Evolutionary conservation across 2,329 filamentous ascomycete genomes (phyloP), one percentile per base, ranked within the genome.

Genomic region (Phoma sp.): DNA sequence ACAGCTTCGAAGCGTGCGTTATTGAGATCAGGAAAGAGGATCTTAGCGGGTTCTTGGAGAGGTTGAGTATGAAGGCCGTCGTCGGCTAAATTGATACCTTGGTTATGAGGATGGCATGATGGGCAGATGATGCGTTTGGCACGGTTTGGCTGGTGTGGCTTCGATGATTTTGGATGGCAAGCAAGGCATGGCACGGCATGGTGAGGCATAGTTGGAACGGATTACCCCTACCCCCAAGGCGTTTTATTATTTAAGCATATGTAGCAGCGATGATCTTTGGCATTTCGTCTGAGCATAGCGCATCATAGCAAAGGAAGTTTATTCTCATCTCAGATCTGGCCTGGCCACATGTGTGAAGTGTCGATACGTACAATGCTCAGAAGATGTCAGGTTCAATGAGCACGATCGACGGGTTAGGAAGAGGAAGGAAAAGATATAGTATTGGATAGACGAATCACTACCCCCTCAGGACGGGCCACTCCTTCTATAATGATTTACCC

Each of bases 11-110:
- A 76, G 91, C 96, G 74, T 96, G 92, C 68, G 95, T 98, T 7
- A 93, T 98, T 39, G 95, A 99, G 74, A 93, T 99, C n/a, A 88
- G 88, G 77, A 97, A 96, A 79, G 95, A 98, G 72, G 95, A 98
- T 76, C 78, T 99, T 23, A 86, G 87, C 14, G 91, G 89, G 0
- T 99, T 99, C 74, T 80, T 99, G 62, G 95, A 99, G 78, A 88
- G 89, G 50, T 76, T 99, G 71, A 97, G 93, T 76, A 88, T 92
- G 84, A 96, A 96, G 83, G 87, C 87, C 51, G 92, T 98, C 15
- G 89, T 87, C 50, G 85, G 84, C 18, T 74, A 59, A 34, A 11
- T 23, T 18, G 10, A 2, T 7, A 5, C 7, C 3, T 14, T 11
- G 43, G 1, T 21, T 6, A 10, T 28, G 21, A 18, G 23, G 18